Percentiles rank a stretch among this genome's conserved stretches.
Conservation (phyloP, 192 early-diverging fungal species). For the Coemansia interrupta region DNA sequence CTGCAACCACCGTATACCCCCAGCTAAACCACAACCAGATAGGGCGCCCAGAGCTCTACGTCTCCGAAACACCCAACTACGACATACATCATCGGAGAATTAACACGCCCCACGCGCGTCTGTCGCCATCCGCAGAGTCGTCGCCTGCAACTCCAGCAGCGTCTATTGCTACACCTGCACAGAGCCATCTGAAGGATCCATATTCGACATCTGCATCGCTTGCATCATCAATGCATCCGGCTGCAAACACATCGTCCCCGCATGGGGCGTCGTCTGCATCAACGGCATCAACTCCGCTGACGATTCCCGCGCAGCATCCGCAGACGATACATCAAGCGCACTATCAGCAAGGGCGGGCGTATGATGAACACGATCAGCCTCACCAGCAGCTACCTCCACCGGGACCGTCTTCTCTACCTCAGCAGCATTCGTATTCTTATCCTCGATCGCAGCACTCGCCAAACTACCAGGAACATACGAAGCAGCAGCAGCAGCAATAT, state of each 20-base stretch:
- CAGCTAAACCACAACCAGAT: slow-evolving; percentile 5
- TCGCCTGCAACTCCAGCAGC: slow-evolving; percentile 6
- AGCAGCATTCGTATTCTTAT: slow-evolving; percentile 13
- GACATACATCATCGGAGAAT: slow-evolving; percentile 12
- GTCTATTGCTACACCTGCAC: neutral
- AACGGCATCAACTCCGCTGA: slow-evolving; percentile 22
- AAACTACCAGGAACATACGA: neutral
- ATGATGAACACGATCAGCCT: neutral
- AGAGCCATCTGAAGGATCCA: neutral
- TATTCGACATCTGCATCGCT: slow-evolving; percentile 2
- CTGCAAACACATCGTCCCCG: slow-evolving; percentile 13
- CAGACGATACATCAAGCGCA: slow-evolving; percentile 20
- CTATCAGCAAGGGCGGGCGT: slow-evolving; percentile 9
- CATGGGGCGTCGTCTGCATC: slow-evolving; percentile 18
- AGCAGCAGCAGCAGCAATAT: slow-evolving; percentile 3
- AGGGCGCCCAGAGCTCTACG: neutral
- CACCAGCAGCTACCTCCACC: slow-evolving; percentile 3
- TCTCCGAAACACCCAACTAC: slow-evolving; percentile 12
- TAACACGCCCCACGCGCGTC: neutral
- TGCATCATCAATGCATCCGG: slow-evolving; percentile 10
- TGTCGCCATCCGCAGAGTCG: slow-evolving; percentile 6
- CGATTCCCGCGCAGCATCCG: slow-evolving; percentile 7
- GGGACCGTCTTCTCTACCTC: neutral
- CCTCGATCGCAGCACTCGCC: neutral
- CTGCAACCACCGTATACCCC: slow-evolving; percentile 5